phyloP scores from a whole-genome alignment of 805 yeast species.

The Isabelozyma heimii region DNA sequence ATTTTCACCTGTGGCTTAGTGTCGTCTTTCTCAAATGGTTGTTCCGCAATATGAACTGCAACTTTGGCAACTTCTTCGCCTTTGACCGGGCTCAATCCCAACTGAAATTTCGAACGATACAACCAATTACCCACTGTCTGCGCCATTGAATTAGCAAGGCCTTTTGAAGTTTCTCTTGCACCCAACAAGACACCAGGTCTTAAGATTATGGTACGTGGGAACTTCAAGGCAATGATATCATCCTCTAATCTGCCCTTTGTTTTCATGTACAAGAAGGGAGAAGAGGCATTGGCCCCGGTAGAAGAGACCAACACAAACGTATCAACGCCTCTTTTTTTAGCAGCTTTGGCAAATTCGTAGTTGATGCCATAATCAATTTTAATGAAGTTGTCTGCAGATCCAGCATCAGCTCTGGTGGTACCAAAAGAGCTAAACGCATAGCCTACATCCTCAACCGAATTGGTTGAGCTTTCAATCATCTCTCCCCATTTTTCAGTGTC shows the following conservation, averaged over 20 bases:
- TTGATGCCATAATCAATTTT: conserved; percentile 76
- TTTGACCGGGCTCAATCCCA: conserved; percentile 42
- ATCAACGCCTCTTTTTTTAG: conserved; percentile 64
- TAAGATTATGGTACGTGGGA: conserved; percentile 70
- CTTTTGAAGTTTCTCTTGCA: conserved; percentile 46
- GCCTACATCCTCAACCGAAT: conserved; percentile 29
- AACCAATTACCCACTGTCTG: conserved; percentile 25
- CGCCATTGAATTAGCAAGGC: conserved; percentile 28
- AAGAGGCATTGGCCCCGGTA: conserved; percentile 55
- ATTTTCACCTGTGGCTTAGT: conserved; percentile 19
- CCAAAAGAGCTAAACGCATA: conserved; percentile 67
- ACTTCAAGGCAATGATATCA: conserved; percentile 57
- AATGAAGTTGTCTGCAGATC: conserved; percentile 66
- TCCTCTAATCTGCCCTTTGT: conserved; percentile 79
- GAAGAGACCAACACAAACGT: conserved; percentile 70
- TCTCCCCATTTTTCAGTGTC: conserved; percentile 53
- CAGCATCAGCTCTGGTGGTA: conserved; percentile 71
- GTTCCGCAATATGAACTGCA: conserved; percentile 42
- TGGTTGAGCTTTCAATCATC: conserved; percentile 20
- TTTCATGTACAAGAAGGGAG: conserved; percentile 58
- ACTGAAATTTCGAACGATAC: conserved; percentile 3
- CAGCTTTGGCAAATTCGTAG: conserved; percentile 65
- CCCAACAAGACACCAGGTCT: conserved; percentile 79
- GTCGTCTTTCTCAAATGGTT: conserved; percentile 9
- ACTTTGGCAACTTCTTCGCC: conserved; percentile 67